Evolutionary conservation across 1,284 basidiomycete species (phyloP), one percentile per base, ranked within the genome.

Genomic region (Mycena sp.): DNA sequence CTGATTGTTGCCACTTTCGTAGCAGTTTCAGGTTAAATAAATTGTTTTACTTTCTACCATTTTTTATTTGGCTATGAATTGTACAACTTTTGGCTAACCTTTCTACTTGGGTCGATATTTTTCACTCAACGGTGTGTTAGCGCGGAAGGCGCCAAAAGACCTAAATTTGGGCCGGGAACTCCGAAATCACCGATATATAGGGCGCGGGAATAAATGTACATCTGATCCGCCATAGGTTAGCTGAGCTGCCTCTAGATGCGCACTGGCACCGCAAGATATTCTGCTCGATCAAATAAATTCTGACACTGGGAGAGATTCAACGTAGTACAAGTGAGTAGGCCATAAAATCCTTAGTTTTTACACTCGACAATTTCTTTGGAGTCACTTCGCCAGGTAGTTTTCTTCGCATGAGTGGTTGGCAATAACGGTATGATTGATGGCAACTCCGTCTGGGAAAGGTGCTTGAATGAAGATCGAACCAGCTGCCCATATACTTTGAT

Each of bases 391-490:
- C 50, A 45, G 35, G 38, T 52, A 37, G 35, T 40, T 46, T 53
- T 62, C 50, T 32, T 65, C 59, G 35, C 64, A 65, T 44, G 38
- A 28, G 40, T 52, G 44, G 35, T 62, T 40, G 23, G 60, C 41
- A 53, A 68, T 40, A 57, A 67, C 59, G 17, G 61, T 67, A 52
- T 67, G 68, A 56, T 66, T 66, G 44, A 67, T 58, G 25, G 58
- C 44, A 51, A 62, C 55, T 51, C 66, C 68, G 37, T 66, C 56
- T 40, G 63, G 61, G 61, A 69, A 69, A 40, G 66, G 68, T 38
- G 65, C 65, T 40, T 69, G 68, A 38, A 69, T 67, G 59, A 69
- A 64, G 25, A 58, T 59, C 45, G 63, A 58, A 30, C 68, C 68
- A 44, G 64, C 63, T 32, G 57, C 68, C 60, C 68, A 65, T 37